These are phyloP conservation scores for Tardiomyces depauwii DNA, from an alignment of 1,139 yeast species.

Conservation along the genomic window DNA sequence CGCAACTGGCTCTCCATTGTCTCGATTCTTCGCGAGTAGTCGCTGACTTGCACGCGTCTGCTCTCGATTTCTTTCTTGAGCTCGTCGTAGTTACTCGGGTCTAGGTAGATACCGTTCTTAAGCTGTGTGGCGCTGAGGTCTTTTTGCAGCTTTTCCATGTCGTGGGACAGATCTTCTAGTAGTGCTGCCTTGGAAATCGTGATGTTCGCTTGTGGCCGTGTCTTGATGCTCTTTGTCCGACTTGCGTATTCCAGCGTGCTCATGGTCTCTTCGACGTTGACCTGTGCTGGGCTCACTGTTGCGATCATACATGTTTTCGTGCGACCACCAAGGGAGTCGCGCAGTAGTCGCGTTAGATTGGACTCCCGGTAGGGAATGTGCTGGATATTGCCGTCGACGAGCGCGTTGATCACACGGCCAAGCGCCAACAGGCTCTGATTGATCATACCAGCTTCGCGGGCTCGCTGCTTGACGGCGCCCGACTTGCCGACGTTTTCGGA, in stretches of 20 bases:
- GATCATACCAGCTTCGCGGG: slow-evolving; percentile 70
- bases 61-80: not conserved
- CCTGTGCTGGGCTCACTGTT: slow-evolving; percentile 69
- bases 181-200: not conserved
- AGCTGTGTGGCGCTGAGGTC: not conserved
- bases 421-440: slow-evolving; percentile 74
- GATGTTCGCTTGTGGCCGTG: slow-evolving; percentile 45
- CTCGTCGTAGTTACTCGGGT: not conserved
- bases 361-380: slow-evolving; percentile 86
- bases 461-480: slow-evolving; percentile 68
- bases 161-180: not conserved
- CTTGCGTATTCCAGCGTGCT: slow-evolving; percentile 81
- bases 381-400: slow-evolving; percentile 41
- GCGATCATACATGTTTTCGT: slow-evolving; percentile 75
- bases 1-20: not conserved
- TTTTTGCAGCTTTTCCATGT: not conserved
- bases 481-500: slow-evolving; percentile 72
- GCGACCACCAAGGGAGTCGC: slow-evolving; percentile 75
- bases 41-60: not conserved
- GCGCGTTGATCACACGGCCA: slow-evolving; percentile 72
- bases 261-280: slow-evolving; percentile 64
- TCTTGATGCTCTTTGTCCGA: slow-evolving; percentile 64
- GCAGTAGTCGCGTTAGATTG: slow-evolving; percentile 63
- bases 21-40: not conserved
- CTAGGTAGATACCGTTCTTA: not conserved